Base-by-base conservation (phyloP, 1,284 basidiomycete species). In the Boletus sp. region DNA sequence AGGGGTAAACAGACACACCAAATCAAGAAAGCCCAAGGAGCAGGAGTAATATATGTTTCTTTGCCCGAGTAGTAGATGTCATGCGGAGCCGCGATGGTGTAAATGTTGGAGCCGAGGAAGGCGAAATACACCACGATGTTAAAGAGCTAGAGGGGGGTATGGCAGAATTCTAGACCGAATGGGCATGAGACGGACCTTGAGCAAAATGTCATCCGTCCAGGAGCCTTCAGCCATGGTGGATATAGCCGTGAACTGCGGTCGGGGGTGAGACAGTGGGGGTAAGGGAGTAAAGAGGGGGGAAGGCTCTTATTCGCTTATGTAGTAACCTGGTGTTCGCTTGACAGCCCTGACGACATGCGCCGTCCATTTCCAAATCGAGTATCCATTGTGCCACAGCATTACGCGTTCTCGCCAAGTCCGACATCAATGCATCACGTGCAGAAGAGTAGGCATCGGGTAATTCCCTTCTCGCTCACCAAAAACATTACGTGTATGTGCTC, bases 41-140 rank as follows among this genome's bases (percentile, higher is more conserved):
- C 89, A 27, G 94, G 93, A 1, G 92, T 94, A 51, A 96, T 72
- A 67, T 93, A 96, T 6, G 92, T 94, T 59, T 88, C 81, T 66
- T 88, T 89, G 43, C 77, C 81, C 52, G 72, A 68, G 62, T 74
- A 80, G 69, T 88, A 88, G 44, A 83, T 76, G 58, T 80, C 81
- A 37, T 77, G 73, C 0, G 86, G 85, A 0, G 81, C 78, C 2
- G 90, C 82, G 52, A 92, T 78, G 37, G 83, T 84, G 75, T 94
- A 95, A 46, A 92, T 77, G 69, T 94, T 94, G 52, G 84, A 88
- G 30, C 90, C 88, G n/a, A 93, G 74, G 74, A 94, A 91, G 57
- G 88, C 70, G 58, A 89, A 72, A 64, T 89, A 91, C 37, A 83
- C 80, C 44, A 89, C 49, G 43, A 94, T 74, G 69, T 96, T 96